Conservation (phyloP, 1,284 basidiomycete genomes). For the Cystobasidium slooffiae region DNA sequence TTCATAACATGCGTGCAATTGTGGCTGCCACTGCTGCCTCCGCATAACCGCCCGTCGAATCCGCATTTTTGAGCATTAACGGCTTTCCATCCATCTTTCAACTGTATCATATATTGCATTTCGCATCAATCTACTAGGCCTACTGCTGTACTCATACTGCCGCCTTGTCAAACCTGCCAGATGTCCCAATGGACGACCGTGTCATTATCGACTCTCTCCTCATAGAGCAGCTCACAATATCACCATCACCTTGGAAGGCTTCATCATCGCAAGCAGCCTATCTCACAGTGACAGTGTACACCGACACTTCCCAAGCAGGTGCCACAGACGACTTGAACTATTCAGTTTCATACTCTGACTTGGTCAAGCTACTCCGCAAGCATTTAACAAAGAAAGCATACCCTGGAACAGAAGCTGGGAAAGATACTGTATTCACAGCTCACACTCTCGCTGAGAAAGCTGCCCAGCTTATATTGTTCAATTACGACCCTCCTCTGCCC, state of each 20-base stretch:
- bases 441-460: conserved; percentile 45
- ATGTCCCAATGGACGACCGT: conserved; percentile 45
- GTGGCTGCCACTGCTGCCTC: too few relatives aligned
- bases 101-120: too few relatives aligned
- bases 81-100: too few relatives aligned
- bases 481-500: conserved; percentile 59
- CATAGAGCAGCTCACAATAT: conserved; percentile 30
- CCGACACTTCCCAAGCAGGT: conserved; percentile 65
- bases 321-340: conserved; percentile 64
- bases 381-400: conserved; percentile 48
- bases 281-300: conserved; percentile 64
- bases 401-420: background rate
- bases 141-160: too few relatives aligned
- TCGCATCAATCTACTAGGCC: too few relatives aligned
- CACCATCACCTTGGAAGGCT: conserved; percentile 31
- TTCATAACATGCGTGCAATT: too few relatives aligned
- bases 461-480: conserved; percentile 58
- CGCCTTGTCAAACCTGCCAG: conserved; percentile 8
- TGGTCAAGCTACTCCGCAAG: conserved; percentile 55
- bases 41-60: too few relatives aligned
- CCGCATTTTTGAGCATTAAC: too few relatives aligned
- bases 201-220: conserved; percentile 48
- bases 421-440: conserved; percentile 12
- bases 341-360: conserved; percentile 60
- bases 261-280: conserved; percentile 63